Base-by-base conservation (phyloP, 179 eudicot genomes). In the Heliamphora pulchella region DNA sequence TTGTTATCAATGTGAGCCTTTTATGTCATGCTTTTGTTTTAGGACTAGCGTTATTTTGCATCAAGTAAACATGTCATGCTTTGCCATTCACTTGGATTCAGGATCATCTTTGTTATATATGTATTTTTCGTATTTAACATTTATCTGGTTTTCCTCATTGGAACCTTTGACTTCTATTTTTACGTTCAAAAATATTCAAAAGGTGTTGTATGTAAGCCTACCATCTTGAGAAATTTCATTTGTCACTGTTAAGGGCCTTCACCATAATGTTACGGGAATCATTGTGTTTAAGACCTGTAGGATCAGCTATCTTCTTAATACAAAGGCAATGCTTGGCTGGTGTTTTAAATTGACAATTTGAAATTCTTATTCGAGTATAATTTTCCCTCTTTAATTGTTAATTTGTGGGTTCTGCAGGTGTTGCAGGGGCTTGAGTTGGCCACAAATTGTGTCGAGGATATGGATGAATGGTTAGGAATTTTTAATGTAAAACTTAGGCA, bases 391-490 rank as follows among this genome's bases (percentile, higher is more conserved):
- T 58, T 78, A 58, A 82, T 44, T 43, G 53, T 13, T 67, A 62
- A 68, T 65, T 20, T 78, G 51, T 79, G 50, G 58, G 78, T 58
- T 47, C 51, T 82, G 87, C 93, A 96, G 99, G 96, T 96, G 51
- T 79, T 91, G 73, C 89, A 82, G 80, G 99, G 98, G 81, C 93
- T 96, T 84, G 93, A 89, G 84, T 74, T 83, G 48, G 92, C 97
- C 69, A 78, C 89, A 79, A 87, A 77, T 72, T 86, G 92, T 88
- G 99, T 91, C 78, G 99, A 94, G 64, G 99, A 96, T 82, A 94
- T 96, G 99, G 97, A 94, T 84, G 99, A 96, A 84, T 96, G 99
- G 99, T 83, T 96, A 79, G 94, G 93, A 65, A 94, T 94, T 85
- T 94, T 96, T 81, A 96, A 94, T 86, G 89, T 94, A 66, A 96